Evolutionary conservation across 768 basidiomycete species (phyloP), one percentile per base, ranked within the genome.

Genomic region (Mycena indigotica): DNA sequence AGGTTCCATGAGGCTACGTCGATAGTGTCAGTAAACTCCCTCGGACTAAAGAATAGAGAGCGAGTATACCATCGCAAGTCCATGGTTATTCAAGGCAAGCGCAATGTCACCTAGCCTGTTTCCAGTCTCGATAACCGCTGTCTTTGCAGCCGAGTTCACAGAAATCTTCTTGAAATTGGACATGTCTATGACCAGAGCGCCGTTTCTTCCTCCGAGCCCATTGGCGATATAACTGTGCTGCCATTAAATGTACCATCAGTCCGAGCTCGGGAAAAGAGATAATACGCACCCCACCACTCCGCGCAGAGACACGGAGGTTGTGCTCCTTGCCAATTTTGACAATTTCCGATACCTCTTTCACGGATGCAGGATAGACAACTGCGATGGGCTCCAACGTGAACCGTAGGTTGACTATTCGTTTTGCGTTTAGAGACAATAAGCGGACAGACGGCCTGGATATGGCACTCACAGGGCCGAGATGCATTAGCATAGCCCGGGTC

Each of bases 201-300:
- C 77, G 49, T 76, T 66, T 61, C 74, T 70, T 5, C 77, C 77
- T 16, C 77, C 76, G 1, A 78, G 67, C 2, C 77, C 75, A 53
- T 78, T 76, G 1, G 78, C 78, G 15, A 77, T 72, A 55, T 80
- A 81, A 59, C 76, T 77, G 57, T 80, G 78, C 73, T 67, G 46
- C 8, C n/a, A n/a, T 12, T 3, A 19, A 28, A 25, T 28, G 54
- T 13, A 41, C 32, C 26, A 8, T 16, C 28, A 39, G 13, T 23
- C 4, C 24, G 24, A 15, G 12, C 3, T 6, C 26, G 48, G 19
- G 13, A 28, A 50, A 53, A 19, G 38, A 17, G 26, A 1, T 5
- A 4, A 38, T 13, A 59, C 66, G 28, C 35, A 67, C 68, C 32
- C 68, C 68, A 3, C 68, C 68, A 51, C 66, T 67, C 38, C 68